Evolutionary conservation across 495 filamentous ascomycete genomes (phyloP), one percentile per base, ranked within the genome.

Genomic region (Xylaria intraflava): DNA sequence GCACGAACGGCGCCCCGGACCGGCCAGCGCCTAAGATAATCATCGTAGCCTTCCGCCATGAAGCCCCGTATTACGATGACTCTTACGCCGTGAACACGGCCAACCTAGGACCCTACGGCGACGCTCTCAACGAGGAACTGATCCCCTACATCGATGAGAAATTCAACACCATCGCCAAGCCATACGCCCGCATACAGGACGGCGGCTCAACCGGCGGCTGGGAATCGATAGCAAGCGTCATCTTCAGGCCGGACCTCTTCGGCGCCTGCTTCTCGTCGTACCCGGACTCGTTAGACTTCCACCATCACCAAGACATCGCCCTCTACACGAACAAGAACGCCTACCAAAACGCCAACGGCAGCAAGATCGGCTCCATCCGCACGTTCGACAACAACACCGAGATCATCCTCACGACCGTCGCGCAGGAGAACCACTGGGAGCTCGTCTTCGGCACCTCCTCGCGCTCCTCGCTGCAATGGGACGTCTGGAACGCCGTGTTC

Each of bases 401-500:
- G 10, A 14, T 55, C 45, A 27, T 55, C 20, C 22, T 48, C 24
- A 36, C 52, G 5, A 55, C 44, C 5, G 44, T 46, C 44, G 51
- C 24, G n/a, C 44, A 41, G 46, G 52, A 55, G 22, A 55, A 55
- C 20, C 52, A 55, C 36, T 55, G 52, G 52, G 52, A 55, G 38
- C 52, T 43, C 30, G 45, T 55, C 22, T 55, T 55, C 22, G 52
- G 52, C 6, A 55, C 52, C 3, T 41, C 52, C 6, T 55, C 52
- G 26, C 52, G 52, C 44, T 55, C 52, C 2, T 48, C 44, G 14
- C 30, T 55, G 19, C 52, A 55, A 19, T 55, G 52, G 52, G 52
- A 55, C 31, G 22, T 55, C 1, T 55, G 52, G 52, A 55, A 55
- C 29, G 52, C 35, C n/a, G 52, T 55, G 1, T 55, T 55, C 10